A percentile compares a stretch with the other conserved stretches of the same genome.
Evolutionary conservation across 768 basidiomycete genomes (phyloP).

Genomic region (Dioszegia crocea): DNA sequence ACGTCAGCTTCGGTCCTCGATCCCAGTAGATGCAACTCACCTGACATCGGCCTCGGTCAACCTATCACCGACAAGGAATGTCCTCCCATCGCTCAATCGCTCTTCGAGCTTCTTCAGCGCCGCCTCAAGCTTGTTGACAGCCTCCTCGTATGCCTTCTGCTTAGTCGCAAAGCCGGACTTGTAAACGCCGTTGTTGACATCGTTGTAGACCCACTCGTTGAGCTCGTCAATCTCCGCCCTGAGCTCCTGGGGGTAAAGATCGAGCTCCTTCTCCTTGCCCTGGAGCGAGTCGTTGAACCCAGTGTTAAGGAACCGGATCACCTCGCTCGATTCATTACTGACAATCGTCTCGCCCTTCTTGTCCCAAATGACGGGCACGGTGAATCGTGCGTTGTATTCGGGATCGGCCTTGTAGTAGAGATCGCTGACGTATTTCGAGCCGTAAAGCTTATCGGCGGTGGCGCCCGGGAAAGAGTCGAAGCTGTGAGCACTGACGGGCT

Average conservation of each 20-base stretch:
- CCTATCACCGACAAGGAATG: slow-evolving; percentile 73
- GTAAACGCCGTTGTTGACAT: slow-evolving; percentile 67
- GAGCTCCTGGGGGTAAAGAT: slow-evolving; percentile 73
- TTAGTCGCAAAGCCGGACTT: slow-evolving; percentile 78
- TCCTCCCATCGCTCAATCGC: slow-evolving; percentile 64
- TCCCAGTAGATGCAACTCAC: slow-evolving; percentile 20
- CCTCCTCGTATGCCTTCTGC: slow-evolving; percentile 73
- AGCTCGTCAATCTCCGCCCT: slow-evolving; percentile 73
- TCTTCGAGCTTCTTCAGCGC: slow-evolving; percentile 77
- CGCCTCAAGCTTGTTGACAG: slow-evolving; percentile 69
- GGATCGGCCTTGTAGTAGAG: slow-evolving; percentile 75
- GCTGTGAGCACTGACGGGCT: slow-evolving; percentile 30
- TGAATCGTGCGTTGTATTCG: slow-evolving; percentile 59
- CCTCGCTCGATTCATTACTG: slow-evolving; percentile 86
- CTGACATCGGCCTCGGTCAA: slow-evolving; percentile 62
- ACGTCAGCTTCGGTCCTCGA: not conserved
- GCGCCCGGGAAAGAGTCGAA: slow-evolving; percentile 58
- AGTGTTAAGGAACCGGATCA: slow-evolving; percentile 86
- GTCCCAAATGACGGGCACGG: slow-evolving; percentile 67
- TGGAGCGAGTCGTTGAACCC: slow-evolving; percentile 72
- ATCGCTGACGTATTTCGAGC: slow-evolving; percentile 70
- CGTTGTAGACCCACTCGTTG: slow-evolving; percentile 76
- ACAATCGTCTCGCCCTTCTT: slow-evolving; percentile 81
- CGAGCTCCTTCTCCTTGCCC: slow-evolving; percentile 55
- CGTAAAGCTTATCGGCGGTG: slow-evolving; percentile 69